These are phyloP conservation scores for Gastrolobium bilobum DNA, from an alignment of 306 rosid species.

Conservation along the genomic window DNA sequence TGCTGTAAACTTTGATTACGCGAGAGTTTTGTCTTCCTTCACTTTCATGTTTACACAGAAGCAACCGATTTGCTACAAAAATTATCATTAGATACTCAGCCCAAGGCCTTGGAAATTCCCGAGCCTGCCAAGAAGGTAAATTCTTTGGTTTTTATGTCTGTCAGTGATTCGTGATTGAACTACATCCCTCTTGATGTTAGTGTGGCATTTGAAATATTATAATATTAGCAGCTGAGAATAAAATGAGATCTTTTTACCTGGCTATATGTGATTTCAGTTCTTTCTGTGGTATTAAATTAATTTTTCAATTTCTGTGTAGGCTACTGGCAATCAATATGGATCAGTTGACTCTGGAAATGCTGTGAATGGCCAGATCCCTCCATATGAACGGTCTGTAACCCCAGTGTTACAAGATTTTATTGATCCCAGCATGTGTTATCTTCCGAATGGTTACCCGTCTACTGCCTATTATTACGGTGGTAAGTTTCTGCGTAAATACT, in stretches of 20 bases:
- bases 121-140: slow-evolving; percentile 88
- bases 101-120: slow-evolving; percentile 86
- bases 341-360: slow-evolving; percentile 77
- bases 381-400: slow-evolving; percentile 77
- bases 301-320: slow-evolving; percentile 53
- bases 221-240: not conserved
- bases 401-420: slow-evolving; percentile 75
- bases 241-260: not conserved
- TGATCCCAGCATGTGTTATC: slow-evolving; percentile 81
- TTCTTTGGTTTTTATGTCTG: not conserved
- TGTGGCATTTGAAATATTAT: not conserved
- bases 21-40: slow-evolving; percentile 59
- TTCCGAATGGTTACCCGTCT: slow-evolving; percentile 79
- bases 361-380: slow-evolving; percentile 76
- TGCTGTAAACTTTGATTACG: not conserved
- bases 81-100: slow-evolving; percentile 78
- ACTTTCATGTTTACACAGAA: slow-evolving; percentile 62
- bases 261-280: not conserved
- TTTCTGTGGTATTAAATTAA: not conserved
- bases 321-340: slow-evolving; percentile 75
- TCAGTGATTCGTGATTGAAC: not conserved
- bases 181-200: no score
- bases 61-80: slow-evolving; percentile 92
- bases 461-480: slow-evolving; percentile 88
- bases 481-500: slow-evolving; percentile 37